These are phyloP conservation scores for Asclepias syriaca DNA, from an alignment of 257 asterid species.

Conservation along the genomic window DNA sequence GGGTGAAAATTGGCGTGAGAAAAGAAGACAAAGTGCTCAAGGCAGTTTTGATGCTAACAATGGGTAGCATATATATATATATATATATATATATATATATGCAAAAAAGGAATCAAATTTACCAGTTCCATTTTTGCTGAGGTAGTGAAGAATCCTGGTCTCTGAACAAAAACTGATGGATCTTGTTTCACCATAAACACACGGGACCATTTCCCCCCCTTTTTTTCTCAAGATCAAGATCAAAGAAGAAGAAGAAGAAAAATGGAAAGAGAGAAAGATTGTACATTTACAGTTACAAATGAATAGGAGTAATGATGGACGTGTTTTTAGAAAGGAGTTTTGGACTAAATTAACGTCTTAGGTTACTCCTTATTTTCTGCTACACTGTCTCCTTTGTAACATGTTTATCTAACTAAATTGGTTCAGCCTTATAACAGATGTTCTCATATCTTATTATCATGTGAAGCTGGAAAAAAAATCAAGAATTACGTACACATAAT, in stretches of 20 bases:
- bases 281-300: conserved; percentile 17
- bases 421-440: background rate
- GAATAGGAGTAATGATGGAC: background rate
- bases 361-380: background rate
- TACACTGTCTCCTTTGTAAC: conserved; percentile 10
- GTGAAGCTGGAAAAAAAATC: no score
- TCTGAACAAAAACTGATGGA: background rate
- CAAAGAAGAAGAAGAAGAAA: conserved; percentile 7
- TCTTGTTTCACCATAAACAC: background rate
- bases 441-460: background rate
- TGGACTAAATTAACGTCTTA: conserved; percentile 1
- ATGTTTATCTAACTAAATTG: conserved; percentile 15
- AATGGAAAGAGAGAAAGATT: conserved; percentile 11
- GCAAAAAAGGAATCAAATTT: background rate
- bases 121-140: conserved; percentile 9
- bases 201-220: background rate
- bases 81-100: no score
- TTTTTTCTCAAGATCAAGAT: background rate
- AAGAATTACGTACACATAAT: no score
- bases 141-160: conserved; percentile 16
- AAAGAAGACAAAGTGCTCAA: conserved; percentile 61
- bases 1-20: conserved; percentile 95
- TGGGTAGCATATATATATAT: conserved; percentile 22
- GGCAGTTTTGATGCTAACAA: conserved; percentile 61
- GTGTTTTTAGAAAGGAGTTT: background rate